Percentiles rank a stretch among this genome's conserved stretches.
Conservation (phyloP, 371 early-diverging fungal species). For the Apophysomyces trapeziformis region DNA sequence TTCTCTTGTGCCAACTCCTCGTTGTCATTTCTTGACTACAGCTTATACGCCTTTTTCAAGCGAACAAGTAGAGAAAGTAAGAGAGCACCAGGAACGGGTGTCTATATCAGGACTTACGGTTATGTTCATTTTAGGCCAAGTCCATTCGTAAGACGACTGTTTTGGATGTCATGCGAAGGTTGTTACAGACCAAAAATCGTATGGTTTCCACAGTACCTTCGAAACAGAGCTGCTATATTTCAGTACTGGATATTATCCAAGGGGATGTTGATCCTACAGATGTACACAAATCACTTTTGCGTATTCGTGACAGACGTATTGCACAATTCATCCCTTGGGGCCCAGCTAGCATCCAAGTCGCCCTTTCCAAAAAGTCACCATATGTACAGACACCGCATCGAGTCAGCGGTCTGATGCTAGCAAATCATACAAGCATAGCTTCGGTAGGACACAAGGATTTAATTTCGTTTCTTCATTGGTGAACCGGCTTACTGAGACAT, state of each 20-base stretch:
- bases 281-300: slow-evolving; percentile 95
- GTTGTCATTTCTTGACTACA: slow-evolving; percentile 97
- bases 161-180: slow-evolving; percentile 96
- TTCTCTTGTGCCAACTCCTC: slow-evolving; percentile 93
- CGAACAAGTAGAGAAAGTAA: slow-evolving; percentile 89
- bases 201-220: slow-evolving; percentile 94
- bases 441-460: slow-evolving; percentile 53
- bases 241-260: slow-evolving; percentile 96
- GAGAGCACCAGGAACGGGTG: neutral
- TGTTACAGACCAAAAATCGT: slow-evolving; percentile 95
- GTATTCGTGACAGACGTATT: slow-evolving; percentile 92
- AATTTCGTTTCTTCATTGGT: neutral
- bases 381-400: slow-evolving; percentile 91
- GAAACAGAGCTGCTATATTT: slow-evolving; percentile 94
- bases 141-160: slow-evolving; percentile 96
- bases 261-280: slow-evolving; percentile 98
- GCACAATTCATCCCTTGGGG: slow-evolving; percentile 99
- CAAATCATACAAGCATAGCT: slow-evolving; percentile 97
- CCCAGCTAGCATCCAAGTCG: slow-evolving; percentile 98
- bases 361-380: slow-evolving; percentile 90
- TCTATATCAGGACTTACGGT: slow-evolving; percentile 1
- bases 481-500: neutral
- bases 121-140: slow-evolving; percentile 59
- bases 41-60: slow-evolving; percentile 99
- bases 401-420: slow-evolving; percentile 97